phyloP scores from a whole-genome alignment of 495 filamentous ascomycete species.

The Aspergillus incahuasiensis region DNA sequence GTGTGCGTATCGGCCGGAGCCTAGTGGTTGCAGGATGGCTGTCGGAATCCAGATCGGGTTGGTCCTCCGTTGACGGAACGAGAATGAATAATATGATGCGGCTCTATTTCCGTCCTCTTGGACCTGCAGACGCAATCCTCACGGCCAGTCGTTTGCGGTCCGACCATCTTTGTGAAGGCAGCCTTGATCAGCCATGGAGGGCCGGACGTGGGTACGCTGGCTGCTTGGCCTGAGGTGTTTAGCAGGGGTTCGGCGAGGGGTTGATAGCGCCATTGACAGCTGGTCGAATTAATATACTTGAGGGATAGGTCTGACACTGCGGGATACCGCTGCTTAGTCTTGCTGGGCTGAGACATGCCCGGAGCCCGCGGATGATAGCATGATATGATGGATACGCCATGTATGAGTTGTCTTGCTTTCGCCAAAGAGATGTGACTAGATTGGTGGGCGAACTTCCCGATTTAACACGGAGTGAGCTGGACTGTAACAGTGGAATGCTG shows the following conservation, averaged over 20 bases:
- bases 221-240: background rate
- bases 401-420: background rate
- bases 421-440: background rate
- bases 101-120: slow-evolving; percentile 1
- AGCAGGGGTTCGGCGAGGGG: slow-evolving; percentile 6
- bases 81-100: slow-evolving; percentile 1
- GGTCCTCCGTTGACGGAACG: background rate
- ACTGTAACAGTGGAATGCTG: background rate
- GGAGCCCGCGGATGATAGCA: background rate
- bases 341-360: slow-evolving; percentile 5
- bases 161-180: background rate
- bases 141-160: background rate
- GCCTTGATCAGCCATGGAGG: slow-evolving; percentile 6
- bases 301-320: slow-evolving; percentile 1
- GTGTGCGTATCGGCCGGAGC: slow-evolving; percentile 3
- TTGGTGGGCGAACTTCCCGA: background rate
- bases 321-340: background rate
- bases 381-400: background rate
- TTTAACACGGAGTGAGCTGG: background rate
- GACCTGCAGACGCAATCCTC: background rate
- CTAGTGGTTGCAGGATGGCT: background rate
- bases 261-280: slow-evolving; percentile 13
- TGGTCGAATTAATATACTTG: slow-evolving; percentile 9
- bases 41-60: background rate
- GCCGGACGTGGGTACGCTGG: slow-evolving; percentile 4